phyloP scores from a whole-genome alignment of 1,139 yeast genomes.

The Blastobotrys malaysiensis region DNA sequence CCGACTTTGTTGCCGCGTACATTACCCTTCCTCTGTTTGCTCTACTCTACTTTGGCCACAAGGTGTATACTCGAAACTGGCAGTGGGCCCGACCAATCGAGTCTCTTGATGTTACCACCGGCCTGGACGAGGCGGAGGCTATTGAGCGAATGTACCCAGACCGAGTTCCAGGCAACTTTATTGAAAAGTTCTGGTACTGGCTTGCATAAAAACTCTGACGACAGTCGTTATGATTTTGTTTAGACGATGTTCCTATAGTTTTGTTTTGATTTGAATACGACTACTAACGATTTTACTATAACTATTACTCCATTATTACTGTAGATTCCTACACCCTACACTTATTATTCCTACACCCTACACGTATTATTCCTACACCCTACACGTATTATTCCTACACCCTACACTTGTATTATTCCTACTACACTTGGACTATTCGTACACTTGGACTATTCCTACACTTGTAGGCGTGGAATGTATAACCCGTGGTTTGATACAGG shows the following conservation, averaged over 20 bases:
- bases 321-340: neutral
- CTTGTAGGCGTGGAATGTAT: too few relatives aligned
- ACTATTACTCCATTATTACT: neutral
- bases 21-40: conserved; percentile 45
- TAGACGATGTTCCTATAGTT: neutral
- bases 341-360: too few relatives aligned
- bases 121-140: conserved; percentile 48
- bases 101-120: conserved; percentile 45
- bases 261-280: neutral
- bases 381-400: too few relatives aligned
- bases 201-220: conserved; percentile 24
- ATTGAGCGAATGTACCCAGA: conserved; percentile 36
- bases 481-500: too few relatives aligned
- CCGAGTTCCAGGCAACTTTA: conserved; percentile 34
- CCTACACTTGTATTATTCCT: too few relatives aligned
- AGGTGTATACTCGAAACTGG: conserved; percentile 44
- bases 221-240: conserved; percentile 1
- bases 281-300: neutral
- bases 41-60: conserved; percentile 46
- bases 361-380: too few relatives aligned
- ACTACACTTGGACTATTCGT: too few relatives aligned
- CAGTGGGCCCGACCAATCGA: conserved; percentile 39
- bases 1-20: conserved; percentile 49
- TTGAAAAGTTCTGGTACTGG: conserved; percentile 43
- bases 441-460: too few relatives aligned